These are phyloP conservation scores for Hygrophorus russula DNA, from an alignment of 768 basidiomycete genomes.

Conservation along the genomic window DNA sequence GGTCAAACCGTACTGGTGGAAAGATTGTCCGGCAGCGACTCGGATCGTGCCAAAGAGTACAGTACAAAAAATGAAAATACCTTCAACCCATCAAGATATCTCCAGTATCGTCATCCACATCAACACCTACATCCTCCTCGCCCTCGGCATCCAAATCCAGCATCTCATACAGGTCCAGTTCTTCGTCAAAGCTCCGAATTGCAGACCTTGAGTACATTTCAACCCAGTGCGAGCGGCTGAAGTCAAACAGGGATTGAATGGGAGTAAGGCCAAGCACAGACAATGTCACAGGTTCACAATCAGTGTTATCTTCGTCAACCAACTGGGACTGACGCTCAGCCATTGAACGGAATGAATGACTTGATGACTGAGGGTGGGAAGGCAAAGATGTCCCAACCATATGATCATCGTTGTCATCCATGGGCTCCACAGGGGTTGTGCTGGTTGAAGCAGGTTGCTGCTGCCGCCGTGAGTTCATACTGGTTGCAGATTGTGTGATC, in stretches of 20 bases:
- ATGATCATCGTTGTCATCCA: no score
- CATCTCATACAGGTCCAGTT: constrained; percentile 11
- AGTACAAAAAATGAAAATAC: neutral
- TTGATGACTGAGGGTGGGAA: no score
- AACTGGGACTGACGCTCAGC: constrained; percentile 1
- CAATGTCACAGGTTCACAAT: constrained; percentile 2
- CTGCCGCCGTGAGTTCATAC: no score
- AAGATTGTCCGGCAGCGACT: no score
- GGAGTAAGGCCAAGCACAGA: constrained; percentile 3
- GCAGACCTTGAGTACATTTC: neutral
- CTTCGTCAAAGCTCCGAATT: constrained; percentile 9
- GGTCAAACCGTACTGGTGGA: neutral
- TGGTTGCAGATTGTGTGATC: no score
- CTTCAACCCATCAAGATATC: constrained; percentile 1
- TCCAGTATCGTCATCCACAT: constrained; percentile 3
- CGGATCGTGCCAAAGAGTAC: no score
- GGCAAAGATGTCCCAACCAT: no score
- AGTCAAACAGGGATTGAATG: constrained; percentile 7
- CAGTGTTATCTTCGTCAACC: constrained; percentile 5
- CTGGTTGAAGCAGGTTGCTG: no score
- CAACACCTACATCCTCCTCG: constrained; percentile 5
- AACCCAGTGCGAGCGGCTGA: constrained; percentile 6
- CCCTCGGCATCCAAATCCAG: constrained; percentile 13
- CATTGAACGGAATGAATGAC: constrained; percentile 5
- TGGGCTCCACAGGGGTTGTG: no score